Conservation (phyloP, 306 rosid species). For the Rosa chinensis region DNA sequence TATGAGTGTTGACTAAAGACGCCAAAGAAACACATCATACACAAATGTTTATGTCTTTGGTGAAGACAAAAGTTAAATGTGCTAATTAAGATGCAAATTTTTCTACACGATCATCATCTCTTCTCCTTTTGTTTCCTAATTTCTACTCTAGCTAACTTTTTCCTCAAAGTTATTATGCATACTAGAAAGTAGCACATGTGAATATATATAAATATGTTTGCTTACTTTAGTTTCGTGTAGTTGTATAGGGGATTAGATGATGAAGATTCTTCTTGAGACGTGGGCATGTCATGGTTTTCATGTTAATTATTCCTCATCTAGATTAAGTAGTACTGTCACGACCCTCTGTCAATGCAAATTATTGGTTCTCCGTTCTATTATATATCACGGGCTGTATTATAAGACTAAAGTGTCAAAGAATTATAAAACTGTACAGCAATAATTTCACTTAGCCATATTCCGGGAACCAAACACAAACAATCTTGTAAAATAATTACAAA, state of each 20-base stretch:
- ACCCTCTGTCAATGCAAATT: constrained; percentile 10
- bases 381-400: not conserved
- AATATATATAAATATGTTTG: not conserved
- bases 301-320: not conserved
- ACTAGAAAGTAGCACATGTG: not conserved
- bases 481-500: not conserved
- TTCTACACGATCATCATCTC: not conserved
- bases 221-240: not conserved
- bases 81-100: not conserved
- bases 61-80: not conserved
- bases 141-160: not conserved
- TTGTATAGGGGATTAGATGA: not conserved
- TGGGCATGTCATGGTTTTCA: constrained; percentile 19
- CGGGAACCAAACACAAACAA: constrained; percentile 2
- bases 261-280: constrained; percentile 23
- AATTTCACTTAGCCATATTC: not conserved
- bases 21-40: not conserved
- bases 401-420: constrained; percentile 1
- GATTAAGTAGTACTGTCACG: constrained; percentile 7
- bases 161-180: too few species aligned
- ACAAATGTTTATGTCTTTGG: not conserved
- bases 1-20: constrained; percentile 15
- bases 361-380: not conserved
- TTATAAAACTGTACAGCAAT: not conserved
- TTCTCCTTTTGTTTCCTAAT: not conserved